phyloP scores from a whole-genome alignment of 2,329 filamentous ascomycete species.

The Penicillium olsonii region DNA sequence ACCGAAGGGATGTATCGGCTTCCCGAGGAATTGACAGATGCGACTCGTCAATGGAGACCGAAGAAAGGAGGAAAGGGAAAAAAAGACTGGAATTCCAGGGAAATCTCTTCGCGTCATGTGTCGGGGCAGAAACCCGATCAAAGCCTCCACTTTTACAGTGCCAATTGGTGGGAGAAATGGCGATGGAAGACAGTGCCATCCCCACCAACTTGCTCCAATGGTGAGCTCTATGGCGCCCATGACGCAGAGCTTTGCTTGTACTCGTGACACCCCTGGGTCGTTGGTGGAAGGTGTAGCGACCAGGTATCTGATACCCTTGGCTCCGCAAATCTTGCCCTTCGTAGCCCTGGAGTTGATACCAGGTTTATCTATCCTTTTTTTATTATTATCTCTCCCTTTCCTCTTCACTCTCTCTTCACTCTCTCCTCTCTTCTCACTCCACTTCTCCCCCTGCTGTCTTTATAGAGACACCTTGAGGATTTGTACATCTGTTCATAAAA shows the following conservation, averaged over 20 bases:
- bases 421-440: background rate
- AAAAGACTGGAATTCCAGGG: background rate
- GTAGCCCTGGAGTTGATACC: background rate
- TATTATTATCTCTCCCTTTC: background rate
- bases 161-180: conserved; percentile 35
- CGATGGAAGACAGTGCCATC: background rate
- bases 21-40: conserved; percentile 2
- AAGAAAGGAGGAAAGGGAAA: background rate
- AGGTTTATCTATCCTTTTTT: background rate
- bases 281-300: conserved; percentile 24
- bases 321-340: conserved; percentile 15
- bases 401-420: background rate
- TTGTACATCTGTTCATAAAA: background rate
- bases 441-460: background rate
- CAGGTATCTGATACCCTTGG: conserved; percentile 5
- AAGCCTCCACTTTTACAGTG: conserved; percentile 16
- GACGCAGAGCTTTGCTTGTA: conserved; percentile 18
- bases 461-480: background rate
- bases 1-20: background rate
- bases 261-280: conserved; percentile 10
- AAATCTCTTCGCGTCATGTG: conserved; percentile 36
- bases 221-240: conserved; percentile 10
- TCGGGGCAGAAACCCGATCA: conserved; percentile 22
- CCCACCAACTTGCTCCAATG: conserved; percentile 29
- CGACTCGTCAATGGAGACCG: background rate